Evolutionary conservation across 176 grass and related monocot genomes (phyloP).

Genomic region (Phoenix dactylifera): DNA sequence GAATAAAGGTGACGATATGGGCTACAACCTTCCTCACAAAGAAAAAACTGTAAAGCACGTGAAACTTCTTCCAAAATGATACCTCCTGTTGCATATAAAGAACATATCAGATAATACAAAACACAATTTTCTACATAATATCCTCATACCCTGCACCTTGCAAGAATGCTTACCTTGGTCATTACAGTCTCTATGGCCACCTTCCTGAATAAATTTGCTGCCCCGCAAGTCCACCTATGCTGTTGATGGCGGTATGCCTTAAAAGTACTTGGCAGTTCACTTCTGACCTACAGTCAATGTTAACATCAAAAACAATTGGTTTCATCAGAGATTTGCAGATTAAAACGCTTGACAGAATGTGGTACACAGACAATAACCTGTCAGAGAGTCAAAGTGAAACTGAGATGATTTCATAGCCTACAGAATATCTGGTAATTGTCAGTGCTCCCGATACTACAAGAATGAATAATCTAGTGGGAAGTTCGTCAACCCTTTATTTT

Average conservation of each 20-base stretch:
- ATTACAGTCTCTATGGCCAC: slow-evolving; percentile 47
- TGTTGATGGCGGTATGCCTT: slow-evolving; percentile 89
- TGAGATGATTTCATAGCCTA: no score
- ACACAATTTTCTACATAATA: no score
- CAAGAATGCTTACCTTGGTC: slow-evolving; percentile 37
- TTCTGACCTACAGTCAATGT: slow-evolving; percentile 63
- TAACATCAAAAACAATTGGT: no score
- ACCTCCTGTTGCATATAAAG: slow-evolving; percentile 52
- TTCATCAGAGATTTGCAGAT: no score
- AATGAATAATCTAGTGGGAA: no score
- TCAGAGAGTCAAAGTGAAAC: no score
- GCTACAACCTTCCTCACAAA: slow-evolving; percentile 87
- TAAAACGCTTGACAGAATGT: no score
- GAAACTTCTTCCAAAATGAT: slow-evolving; percentile 71
- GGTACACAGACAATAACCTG: no score
- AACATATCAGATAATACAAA: background rate
- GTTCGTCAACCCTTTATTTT: no score
- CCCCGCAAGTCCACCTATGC: slow-evolving; percentile 91
- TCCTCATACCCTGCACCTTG: background rate
- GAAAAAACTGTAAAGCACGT: slow-evolving; percentile 97
- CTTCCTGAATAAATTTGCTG: slow-evolving; percentile 86
- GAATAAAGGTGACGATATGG: slow-evolving; percentile 70
- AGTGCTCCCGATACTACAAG: no score
- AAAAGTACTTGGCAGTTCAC: slow-evolving; percentile 79
- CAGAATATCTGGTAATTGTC: no score